phyloP scores from a whole-genome alignment of 164 flowering plant species.

The Paratinospora sagittata region DNA sequence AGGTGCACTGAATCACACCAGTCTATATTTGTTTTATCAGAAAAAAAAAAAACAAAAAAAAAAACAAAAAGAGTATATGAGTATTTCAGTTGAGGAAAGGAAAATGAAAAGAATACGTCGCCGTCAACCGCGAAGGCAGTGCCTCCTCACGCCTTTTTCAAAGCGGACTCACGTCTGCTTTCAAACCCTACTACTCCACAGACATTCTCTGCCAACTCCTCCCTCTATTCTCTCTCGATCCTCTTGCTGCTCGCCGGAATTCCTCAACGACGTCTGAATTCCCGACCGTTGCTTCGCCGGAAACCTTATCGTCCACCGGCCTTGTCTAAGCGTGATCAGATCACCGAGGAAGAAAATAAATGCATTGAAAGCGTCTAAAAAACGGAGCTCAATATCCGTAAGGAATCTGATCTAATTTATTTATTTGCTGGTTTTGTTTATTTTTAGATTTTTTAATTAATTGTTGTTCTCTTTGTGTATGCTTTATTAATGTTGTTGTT shows the following conservation, averaged over 20 bases:
- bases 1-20: no score
- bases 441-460: neutral
- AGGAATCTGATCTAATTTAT: neutral
- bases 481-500: neutral
- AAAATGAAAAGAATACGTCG: neutral
- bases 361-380: no score
- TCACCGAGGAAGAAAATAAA: no score
- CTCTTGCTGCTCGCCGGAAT: neutral
- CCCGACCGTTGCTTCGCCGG: neutral
- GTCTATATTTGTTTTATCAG: no score
- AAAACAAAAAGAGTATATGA: no score
- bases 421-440: neutral
- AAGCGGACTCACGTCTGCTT: neutral
- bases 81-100: no score
- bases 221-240: neutral
- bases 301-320: neutral
- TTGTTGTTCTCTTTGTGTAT: neutral
- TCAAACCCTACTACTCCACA: neutral
- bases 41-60: no score
- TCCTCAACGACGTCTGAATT: neutral
- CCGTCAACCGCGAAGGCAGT: neutral
- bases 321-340: no score
- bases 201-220: no score
- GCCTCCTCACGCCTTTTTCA: neutral
- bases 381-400: no score